These are phyloP conservation scores for Fraxinus sp. DNA, from an alignment of 305 asterid genomes.

Conservation along the genomic window DNA sequence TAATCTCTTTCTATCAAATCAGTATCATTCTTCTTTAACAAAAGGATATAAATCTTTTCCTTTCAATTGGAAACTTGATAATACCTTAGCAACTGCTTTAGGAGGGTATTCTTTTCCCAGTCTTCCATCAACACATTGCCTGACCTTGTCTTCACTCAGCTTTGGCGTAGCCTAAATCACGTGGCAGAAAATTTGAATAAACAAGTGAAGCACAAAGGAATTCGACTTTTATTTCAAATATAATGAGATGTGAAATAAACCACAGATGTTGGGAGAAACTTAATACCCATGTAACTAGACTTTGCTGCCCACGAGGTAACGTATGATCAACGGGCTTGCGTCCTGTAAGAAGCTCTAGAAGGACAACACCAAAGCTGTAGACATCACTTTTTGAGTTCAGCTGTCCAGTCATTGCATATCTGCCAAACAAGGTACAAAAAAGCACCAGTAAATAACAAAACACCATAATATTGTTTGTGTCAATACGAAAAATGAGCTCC, in stretches of 20 bases:
- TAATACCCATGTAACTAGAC: slow-evolving; percentile 47
- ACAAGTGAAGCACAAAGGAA: not conserved
- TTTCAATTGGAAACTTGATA: not conserved
- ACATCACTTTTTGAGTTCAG: slow-evolving; percentile 44
- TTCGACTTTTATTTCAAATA: slow-evolving; percentile 13
- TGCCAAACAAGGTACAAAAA: slow-evolving; percentile 15
- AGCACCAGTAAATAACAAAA: not conserved
- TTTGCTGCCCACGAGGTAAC: slow-evolving; percentile 46
- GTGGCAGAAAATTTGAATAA: not conserved
- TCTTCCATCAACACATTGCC: slow-evolving; percentile 29
- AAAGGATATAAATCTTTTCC: not conserved
- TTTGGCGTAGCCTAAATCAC: slow-evolving; percentile 36
- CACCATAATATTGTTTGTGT: not conserved
- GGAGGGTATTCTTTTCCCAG: slow-evolving; percentile 28
- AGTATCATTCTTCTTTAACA: not conserved
- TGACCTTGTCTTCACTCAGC: slow-evolving; percentile 32
- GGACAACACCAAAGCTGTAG: slow-evolving; percentile 47
- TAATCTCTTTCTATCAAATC: not conserved
- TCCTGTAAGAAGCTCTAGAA: slow-evolving; percentile 42
- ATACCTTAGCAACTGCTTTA: slow-evolving; percentile 32
- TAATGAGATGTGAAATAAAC: not conserved
- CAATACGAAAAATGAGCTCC: not conserved
- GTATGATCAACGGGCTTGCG: slow-evolving; percentile 48
- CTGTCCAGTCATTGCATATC: slow-evolving; percentile 52
- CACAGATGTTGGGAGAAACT: not conserved